Percentiles rank a stretch among this genome's conserved stretches.
Conservation (phyloP, 2,329 filamentous ascomycete species). For the Aspergillus calidoustus region DNA sequence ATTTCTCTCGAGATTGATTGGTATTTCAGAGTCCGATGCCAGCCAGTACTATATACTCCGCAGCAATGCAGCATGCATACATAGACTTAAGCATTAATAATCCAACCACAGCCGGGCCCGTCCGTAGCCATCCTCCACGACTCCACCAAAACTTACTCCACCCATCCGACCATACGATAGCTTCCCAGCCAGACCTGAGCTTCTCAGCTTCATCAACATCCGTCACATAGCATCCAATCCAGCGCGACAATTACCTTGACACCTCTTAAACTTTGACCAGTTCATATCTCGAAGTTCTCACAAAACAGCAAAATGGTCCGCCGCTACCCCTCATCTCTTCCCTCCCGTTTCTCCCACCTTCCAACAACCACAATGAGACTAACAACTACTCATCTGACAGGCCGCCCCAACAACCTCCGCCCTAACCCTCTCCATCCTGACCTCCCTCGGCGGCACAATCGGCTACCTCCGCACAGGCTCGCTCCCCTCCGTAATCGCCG, state of each 20-base stretch:
- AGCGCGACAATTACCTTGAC: not conserved
- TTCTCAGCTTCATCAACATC: not conserved
- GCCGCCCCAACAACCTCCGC: slow-evolving; percentile 61
- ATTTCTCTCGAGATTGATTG: not conserved
- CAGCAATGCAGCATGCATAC: not conserved
- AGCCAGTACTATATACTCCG: not conserved
- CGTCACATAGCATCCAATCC: not conserved
- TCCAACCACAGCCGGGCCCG: not conserved
- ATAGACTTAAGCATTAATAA: slow-evolving; percentile 6
- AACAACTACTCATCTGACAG: slow-evolving; percentile 13
- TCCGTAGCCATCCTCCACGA: not conserved
- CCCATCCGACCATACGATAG: slow-evolving; percentile 6
- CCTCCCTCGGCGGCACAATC: slow-evolving; percentile 82
- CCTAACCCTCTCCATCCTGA: slow-evolving; percentile 78
- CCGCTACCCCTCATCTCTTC: not conserved
- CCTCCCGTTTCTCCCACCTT: not conserved
- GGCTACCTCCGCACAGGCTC: slow-evolving; percentile 87
- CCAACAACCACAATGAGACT: not conserved
- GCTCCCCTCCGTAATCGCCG: slow-evolving; percentile 82
- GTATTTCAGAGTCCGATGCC: not conserved
- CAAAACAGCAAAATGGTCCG: slow-evolving; percentile 29
- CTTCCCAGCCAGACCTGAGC: not conserved
- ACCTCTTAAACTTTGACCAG: not conserved
- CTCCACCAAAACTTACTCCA: slow-evolving; percentile 3
- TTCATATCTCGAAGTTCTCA: not conserved